A percentile compares a stretch with the other conserved stretches of the same genome.
Conservation (phyloP, 768 basidiomycete species). For the Tephrocybe sp. region DNA sequence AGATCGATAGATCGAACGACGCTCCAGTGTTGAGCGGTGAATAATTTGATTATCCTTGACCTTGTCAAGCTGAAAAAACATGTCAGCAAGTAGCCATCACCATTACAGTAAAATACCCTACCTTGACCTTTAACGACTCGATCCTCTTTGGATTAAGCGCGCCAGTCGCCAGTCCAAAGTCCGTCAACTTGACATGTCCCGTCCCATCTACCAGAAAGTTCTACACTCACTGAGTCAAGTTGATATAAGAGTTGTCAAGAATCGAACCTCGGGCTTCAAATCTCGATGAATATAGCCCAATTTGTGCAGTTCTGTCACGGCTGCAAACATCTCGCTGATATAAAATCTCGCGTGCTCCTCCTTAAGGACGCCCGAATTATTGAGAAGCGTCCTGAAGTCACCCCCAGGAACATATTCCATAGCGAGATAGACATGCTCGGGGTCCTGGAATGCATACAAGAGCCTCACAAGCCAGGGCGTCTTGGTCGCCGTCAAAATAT, state of each 20-base stretch:
- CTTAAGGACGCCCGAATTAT: conserved; percentile 96
- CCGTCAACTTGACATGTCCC: conserved; percentile 96
- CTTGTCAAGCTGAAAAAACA: conserved; percentile 76
- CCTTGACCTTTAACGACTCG: conserved; percentile 92
- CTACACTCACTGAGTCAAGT: conserved; percentile 36
- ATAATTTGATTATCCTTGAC: conserved; percentile 92
- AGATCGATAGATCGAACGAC: conserved; percentile 92
- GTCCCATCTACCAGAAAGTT: conserved; percentile 96
- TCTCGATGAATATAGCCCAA: conserved; percentile 98
- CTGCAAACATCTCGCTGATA: conserved; percentile 97
- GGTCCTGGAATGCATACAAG: conserved; percentile 96
- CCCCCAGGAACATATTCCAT: conserved; percentile 99
- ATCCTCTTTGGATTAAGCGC: conserved; percentile 93
- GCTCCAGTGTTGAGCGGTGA: conserved; percentile 89
- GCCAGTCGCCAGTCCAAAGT: conserved; percentile 97
- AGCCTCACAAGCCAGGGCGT: conserved; percentile 96
- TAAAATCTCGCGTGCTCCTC: conserved; percentile 98
- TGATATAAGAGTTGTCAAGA: background rate
- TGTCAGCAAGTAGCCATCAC: background rate
- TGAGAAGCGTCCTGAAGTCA: conserved; percentile 95
- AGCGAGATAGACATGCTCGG: conserved; percentile 88
- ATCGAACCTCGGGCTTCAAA: conserved; percentile 88
- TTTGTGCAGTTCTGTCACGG: conserved; percentile 92
- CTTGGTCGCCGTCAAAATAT: conserved; percentile 96
- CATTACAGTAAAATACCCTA: conserved; percentile 27